A percentile compares a stretch with the other conserved stretches of the same genome.
Conservation (phyloP, 2,329 filamentous ascomycete species). For the Exserohilum turcica region DNA sequence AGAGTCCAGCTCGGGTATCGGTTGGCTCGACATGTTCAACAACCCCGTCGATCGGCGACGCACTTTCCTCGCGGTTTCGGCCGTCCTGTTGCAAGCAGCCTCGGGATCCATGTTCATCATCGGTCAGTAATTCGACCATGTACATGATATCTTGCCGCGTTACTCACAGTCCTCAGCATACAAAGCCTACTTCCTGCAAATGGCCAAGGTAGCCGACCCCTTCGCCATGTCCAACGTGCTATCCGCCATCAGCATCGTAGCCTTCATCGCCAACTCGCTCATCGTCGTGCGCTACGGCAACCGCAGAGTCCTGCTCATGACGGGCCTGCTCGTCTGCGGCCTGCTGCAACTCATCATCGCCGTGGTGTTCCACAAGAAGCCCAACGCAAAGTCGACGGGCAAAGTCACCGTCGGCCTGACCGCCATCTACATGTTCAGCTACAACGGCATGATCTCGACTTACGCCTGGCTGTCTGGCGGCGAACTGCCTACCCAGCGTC, state of each 20-base stretch:
- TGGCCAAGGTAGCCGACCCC: slow-evolving; percentile 60
- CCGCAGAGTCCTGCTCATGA: slow-evolving; percentile 59
- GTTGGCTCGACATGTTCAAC: slow-evolving; percentile 46
- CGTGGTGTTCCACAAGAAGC: slow-evolving; percentile 56
- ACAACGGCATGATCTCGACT: slow-evolving; percentile 60
- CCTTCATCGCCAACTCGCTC: slow-evolving; percentile 59
- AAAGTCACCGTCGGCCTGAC: slow-evolving; percentile 60
- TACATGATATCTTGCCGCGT: neutral
- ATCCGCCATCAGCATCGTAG: slow-evolving; percentile 59
- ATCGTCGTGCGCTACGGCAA: slow-evolving; percentile 61
- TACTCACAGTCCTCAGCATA: slow-evolving; percentile 27
- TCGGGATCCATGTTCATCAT: slow-evolving; percentile 48
- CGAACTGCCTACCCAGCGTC: slow-evolving; percentile 62
- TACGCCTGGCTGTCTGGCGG: slow-evolving; percentile 64
- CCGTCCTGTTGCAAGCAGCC: slow-evolving; percentile 45
- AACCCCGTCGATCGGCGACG: slow-evolving; percentile 43
- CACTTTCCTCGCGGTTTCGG: slow-evolving; percentile 43
- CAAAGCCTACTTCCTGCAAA: slow-evolving; percentile 64
- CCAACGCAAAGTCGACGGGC: slow-evolving; percentile 44
- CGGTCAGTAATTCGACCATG: slow-evolving; percentile 46
- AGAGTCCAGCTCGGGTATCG: slow-evolving; percentile 33
- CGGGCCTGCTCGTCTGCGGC: slow-evolving; percentile 59
- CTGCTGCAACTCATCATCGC: slow-evolving; percentile 61
- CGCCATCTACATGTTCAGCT: slow-evolving; percentile 60
- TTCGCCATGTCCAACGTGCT: slow-evolving; percentile 64